Percentiles rank a stretch among this genome's conserved stretches.
phyloP scores from a whole-genome alignment of 768 basidiomycete species.

The Termitomyces titanicus region DNA sequence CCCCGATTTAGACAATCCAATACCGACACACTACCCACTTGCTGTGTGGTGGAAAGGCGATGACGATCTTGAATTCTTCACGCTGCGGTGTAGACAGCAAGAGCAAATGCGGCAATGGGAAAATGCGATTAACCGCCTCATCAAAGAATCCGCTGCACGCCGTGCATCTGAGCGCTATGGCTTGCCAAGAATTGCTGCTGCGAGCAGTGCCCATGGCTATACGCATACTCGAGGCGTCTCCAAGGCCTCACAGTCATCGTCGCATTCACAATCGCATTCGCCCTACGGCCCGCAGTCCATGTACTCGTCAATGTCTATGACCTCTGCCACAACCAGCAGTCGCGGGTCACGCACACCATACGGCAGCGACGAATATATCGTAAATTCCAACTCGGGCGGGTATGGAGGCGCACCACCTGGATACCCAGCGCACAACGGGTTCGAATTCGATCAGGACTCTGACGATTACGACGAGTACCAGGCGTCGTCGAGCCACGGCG shows the following conservation, averaged over 20 bases:
- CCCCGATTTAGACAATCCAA: constrained; percentile 36
- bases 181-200: constrained; percentile 47
- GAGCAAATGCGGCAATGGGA: constrained; percentile 96
- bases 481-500: constrained; percentile 35
- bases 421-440: constrained; percentile 62
- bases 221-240: constrained; percentile 33
- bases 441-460: constrained; percentile 69
- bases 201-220: constrained; percentile 43
- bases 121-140: constrained; percentile 80
- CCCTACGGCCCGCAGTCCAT: constrained; percentile 26
- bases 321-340: constrained; percentile 26
- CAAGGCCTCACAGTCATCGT: constrained; percentile 21
- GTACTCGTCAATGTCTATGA: constrained; percentile 23
- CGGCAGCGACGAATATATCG: constrained; percentile 35
- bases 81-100: constrained; percentile 87
- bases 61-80: constrained; percentile 90
- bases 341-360: constrained; percentile 32
- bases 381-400: constrained; percentile 18
- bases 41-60: constrained; percentile 96
- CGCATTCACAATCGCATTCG: constrained; percentile 18
- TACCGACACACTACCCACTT: constrained; percentile 67
- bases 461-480: constrained; percentile 79
- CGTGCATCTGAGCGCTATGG: constrained; percentile 60
- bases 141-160: constrained; percentile 70
- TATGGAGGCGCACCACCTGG: constrained; percentile 46